A percentile compares a stretch with the other conserved stretches of the same genome.
phyloP scores from a whole-genome alignment of 306 rosid genomes.

The Lathyrus sativus region DNA sequence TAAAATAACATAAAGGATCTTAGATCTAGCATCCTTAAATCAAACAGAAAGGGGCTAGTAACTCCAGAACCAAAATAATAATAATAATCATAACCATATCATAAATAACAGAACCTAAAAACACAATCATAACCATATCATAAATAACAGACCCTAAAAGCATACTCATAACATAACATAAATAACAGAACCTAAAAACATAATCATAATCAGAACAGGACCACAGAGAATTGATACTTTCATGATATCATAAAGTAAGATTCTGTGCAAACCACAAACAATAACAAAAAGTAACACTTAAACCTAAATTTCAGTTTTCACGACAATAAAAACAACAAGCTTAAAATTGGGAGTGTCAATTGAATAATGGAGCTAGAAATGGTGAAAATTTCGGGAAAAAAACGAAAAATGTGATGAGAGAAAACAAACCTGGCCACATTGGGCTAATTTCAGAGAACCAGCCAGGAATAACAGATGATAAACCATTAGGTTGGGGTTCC shows the following conservation, averaged over 20 bases:
- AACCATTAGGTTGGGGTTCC: conserved; percentile 45
- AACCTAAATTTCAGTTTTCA: conserved; percentile 8
- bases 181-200: neutral
- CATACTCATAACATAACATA: neutral
- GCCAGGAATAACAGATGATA: conserved; percentile 81
- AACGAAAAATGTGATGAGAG: neutral
- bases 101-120: neutral
- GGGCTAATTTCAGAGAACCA: conserved; percentile 99
- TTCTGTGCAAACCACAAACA: neutral
- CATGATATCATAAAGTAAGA: neutral
- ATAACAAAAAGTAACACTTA: conserved; percentile 8
- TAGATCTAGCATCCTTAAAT: conserved; percentile 1
- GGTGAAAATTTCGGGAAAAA: neutral
- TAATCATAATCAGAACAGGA: neutral
- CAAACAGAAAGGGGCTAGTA: neutral
- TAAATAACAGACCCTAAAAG: neutral
- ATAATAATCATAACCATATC: neutral
- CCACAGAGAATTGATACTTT: neutral
- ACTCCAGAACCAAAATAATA: neutral
- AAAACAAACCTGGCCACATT: conserved; percentile 95
- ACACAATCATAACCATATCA: neutral
- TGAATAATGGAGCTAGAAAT: conserved; percentile 22
- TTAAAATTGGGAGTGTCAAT: neutral
- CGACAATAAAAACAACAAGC: neutral
- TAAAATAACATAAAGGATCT: neutral